Evolutionary conservation across 2,329 filamentous ascomycete species (phyloP).

Genomic region (Furcasterigmium sp.): DNA sequence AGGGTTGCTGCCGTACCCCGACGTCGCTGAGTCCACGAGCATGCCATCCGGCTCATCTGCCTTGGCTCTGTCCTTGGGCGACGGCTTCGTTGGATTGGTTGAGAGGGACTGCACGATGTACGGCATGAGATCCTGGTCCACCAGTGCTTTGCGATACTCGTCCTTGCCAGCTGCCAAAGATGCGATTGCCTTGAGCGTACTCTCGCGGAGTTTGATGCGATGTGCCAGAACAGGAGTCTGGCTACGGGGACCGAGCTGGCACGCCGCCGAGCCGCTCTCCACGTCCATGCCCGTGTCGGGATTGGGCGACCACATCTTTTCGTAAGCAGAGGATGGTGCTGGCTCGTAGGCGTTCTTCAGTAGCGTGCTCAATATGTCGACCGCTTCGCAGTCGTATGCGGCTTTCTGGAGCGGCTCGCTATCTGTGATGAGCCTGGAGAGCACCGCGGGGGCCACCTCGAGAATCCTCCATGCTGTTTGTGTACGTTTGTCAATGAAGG

Average conservation of each 20-base stretch:
- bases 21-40: slow-evolving; percentile 16
- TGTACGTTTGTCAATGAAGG: slow-evolving; percentile 1
- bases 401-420: slow-evolving; percentile 76
- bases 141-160: slow-evolving; percentile 74
- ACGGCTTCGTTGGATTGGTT: slow-evolving; percentile 48
- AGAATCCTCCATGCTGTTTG: background rate
- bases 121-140: slow-evolving; percentile 73
- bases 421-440: slow-evolving; percentile 75
- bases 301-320: slow-evolving; percentile 33
- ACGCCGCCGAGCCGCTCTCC: slow-evolving; percentile 26
- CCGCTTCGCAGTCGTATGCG: slow-evolving; percentile 61
- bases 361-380: slow-evolving; percentile 40
- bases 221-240: slow-evolving; percentile 58
- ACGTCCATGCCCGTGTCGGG: slow-evolving; percentile 26
- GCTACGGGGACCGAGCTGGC: slow-evolving; percentile 55
- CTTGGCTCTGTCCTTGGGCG: slow-evolving; percentile 33
- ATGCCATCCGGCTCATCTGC: slow-evolving; percentile 28
- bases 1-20: slow-evolving; percentile 67
- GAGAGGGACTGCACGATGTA: slow-evolving; percentile 78
- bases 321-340: slow-evolving; percentile 22
- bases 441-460: slow-evolving; percentile 49
- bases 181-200: slow-evolving; percentile 72
- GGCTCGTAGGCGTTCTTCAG: slow-evolving; percentile 47
- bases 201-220: slow-evolving; percentile 71
- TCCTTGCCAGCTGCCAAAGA: slow-evolving; percentile 78